Conservation (phyloP, 225 moss, liverwort and hornwort species). For the Takakia lepidozioides region DNA sequence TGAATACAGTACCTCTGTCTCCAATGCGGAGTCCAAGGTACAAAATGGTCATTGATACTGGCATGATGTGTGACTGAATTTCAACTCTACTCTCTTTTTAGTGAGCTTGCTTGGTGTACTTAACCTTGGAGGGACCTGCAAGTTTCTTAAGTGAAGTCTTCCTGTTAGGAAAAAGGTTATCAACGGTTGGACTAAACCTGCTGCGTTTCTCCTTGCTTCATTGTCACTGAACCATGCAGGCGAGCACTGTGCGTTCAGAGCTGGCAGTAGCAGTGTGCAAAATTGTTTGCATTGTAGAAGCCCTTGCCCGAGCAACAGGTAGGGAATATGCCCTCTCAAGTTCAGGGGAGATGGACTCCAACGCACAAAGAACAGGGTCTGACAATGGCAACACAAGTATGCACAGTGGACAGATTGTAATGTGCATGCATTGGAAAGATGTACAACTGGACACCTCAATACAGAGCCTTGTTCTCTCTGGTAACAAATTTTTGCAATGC, state of each 20-base stretch:
- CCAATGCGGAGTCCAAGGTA: constrained; percentile 5
- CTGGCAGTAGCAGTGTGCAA: constrained; percentile 19
- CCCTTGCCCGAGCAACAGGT: constrained; percentile 32
- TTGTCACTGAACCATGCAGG: not conserved
- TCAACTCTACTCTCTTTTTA: too few relatives aligned
- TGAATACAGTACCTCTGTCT: not conserved
- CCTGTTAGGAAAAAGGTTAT: not conserved
- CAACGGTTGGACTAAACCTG: not conserved
- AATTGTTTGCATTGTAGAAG: constrained; percentile 19
- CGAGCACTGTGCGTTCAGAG: constrained; percentile 9
- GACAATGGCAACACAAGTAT: too few relatives aligned
- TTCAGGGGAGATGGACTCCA: constrained; percentile 5
- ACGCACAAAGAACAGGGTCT: not conserved
- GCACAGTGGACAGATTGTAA: constrained; percentile 13
- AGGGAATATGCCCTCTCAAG: constrained; percentile 9
- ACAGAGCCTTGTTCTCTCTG: constrained; percentile 33
- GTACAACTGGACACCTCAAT: constrained; percentile 23
- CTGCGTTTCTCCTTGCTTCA: not conserved
- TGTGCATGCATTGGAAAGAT: constrained; percentile 33
- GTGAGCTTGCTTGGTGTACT: too few relatives aligned
- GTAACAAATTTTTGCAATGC: constrained; percentile 53
- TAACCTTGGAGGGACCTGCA: too few relatives aligned
- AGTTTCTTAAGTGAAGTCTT: not conserved
- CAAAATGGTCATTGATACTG: too few relatives aligned
- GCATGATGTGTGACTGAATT: too few relatives aligned